phyloP scores from a whole-genome alignment of 2,329 filamentous ascomycete species.

The Pestalotiopsis sp. region DNA sequence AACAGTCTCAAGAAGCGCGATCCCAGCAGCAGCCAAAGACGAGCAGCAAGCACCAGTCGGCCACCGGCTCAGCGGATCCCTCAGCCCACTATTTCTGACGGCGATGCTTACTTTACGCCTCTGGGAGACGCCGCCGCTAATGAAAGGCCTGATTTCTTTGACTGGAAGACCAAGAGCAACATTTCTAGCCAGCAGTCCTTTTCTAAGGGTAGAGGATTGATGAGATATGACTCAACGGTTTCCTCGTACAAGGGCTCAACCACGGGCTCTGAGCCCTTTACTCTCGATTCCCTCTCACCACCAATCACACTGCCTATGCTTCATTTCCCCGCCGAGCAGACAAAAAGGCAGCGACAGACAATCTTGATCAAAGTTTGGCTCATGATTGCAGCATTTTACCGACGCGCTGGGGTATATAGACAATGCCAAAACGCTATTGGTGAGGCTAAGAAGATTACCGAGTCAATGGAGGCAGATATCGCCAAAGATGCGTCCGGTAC shows the following conservation, averaged over 20 bases:
- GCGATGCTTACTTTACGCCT: constrained; percentile 55
- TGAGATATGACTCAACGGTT: constrained; percentile 49
- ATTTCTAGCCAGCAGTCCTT: constrained; percentile 44
- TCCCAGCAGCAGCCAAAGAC: constrained; percentile 50
- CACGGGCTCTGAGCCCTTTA: constrained; percentile 41
- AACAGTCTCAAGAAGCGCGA: constrained; percentile 58
- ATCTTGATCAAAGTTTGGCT: constrained; percentile 83
- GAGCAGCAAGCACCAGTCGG: constrained; percentile 47
- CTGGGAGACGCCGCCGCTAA: constrained; percentile 39
- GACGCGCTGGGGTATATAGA: constrained; percentile 76
- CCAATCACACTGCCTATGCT: constrained; percentile 53
- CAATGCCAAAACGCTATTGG: constrained; percentile 79
- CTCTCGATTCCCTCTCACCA: constrained; percentile 46
- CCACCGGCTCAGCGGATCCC: constrained; percentile 36
- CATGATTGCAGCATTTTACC: constrained; percentile 86
- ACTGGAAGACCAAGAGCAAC: constrained; percentile 43
- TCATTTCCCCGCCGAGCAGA: constrained; percentile 58
- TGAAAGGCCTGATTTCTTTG: constrained; percentile 47
- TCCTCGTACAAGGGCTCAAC: constrained; percentile 43
- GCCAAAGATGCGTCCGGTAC: constrained; percentile 64
- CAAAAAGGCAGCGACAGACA: constrained; percentile 50
- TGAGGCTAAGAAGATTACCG: constrained; percentile 79
- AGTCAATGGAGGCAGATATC: constrained; percentile 70
- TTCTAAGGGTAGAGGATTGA: constrained; percentile 44
- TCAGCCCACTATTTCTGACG: constrained; percentile 45